Evolutionary conservation across 2,329 filamentous ascomycete genomes (phyloP), one percentile per base, ranked within the genome.

Genomic region (Penicillium sp.): DNA sequence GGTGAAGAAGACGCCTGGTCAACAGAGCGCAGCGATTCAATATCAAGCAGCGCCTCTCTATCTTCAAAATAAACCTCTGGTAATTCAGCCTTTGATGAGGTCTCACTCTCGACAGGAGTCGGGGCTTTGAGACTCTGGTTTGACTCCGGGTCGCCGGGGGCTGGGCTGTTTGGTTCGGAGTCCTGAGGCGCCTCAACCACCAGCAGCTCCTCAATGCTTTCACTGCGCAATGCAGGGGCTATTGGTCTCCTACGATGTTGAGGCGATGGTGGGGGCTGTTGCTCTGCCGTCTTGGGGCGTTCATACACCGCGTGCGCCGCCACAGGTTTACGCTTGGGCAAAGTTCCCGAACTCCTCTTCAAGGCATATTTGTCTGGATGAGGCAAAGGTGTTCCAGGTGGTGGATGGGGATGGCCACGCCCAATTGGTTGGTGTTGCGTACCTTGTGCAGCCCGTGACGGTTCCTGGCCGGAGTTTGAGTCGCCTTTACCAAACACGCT

Each of bases 331-430:
- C 87, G 79, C 67, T 84, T 86, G 3, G 86, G 83, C 1, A 86
- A 78, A 27, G 78, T 78, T 55, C 79, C 81, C 14, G 81, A 77
- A 44, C 80, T 81, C 41, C 82, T 81, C 65, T 82, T 84, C 7
- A 83, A 65, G 5, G 63, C 80, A 53, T 78, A 81, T 50, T 79
- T 82, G 34, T 85, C 83, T 1, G 87, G 87, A 39, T 79, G 83
- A 2, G 91, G 91, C 1, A 96, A 79, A 3, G 91, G 91, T 41
- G 82, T 86, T 2, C 91, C 91, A 2, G 88, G 89, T 8, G 91
- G 90, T 43, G 90, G 91, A 16, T 96, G 77, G 1, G 91, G 91
- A 62, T 88, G 87, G 0, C 91, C 91, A 36, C 91, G 83, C 1
- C 91, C 91, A 77, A 95, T 91, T 2, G 91, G 91, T 63, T 90